phyloP scores from a whole-genome alignment of 2,329 filamentous ascomycete species.

The Lasiodiplodia sp. region DNA sequence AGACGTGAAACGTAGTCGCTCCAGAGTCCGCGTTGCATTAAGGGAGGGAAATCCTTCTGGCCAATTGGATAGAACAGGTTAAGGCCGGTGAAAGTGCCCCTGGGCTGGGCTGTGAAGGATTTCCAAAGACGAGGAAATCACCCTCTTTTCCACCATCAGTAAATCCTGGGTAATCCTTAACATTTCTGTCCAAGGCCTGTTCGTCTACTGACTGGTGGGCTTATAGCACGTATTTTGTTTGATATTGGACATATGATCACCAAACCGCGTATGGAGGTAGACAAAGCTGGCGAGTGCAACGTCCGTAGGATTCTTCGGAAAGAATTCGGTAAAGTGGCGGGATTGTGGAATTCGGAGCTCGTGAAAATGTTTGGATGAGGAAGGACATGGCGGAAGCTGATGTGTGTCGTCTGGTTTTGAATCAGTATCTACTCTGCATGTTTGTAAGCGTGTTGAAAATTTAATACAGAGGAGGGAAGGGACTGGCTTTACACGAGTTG shows the following conservation, averaged over 20 bases:
- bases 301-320: no score
- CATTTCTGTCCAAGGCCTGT: not conserved
- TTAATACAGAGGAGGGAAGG: no score
- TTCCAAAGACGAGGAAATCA: not conserved
- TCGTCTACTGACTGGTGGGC: not conserved
- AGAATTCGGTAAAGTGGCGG: not conserved
- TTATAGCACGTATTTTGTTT: not conserved
- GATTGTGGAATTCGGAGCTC: not conserved
- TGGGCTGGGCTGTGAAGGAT: not conserved
- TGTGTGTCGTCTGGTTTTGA: no score
- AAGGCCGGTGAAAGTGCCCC: not conserved
- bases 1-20: not conserved
- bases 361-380: no score
- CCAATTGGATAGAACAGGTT: no score
- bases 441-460: no score
- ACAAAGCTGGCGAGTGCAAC: not conserved
- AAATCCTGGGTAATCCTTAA: not conserved
- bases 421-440: no score
- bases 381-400: no score
- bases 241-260: not conserved
- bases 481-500: no score
- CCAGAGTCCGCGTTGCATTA: no score
- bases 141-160: not conserved
- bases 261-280: not conserved
- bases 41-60: no score